phyloP scores from a whole-genome alignment of 1,284 basidiomycete genomes.

The Ceratobasidium sp. region DNA sequence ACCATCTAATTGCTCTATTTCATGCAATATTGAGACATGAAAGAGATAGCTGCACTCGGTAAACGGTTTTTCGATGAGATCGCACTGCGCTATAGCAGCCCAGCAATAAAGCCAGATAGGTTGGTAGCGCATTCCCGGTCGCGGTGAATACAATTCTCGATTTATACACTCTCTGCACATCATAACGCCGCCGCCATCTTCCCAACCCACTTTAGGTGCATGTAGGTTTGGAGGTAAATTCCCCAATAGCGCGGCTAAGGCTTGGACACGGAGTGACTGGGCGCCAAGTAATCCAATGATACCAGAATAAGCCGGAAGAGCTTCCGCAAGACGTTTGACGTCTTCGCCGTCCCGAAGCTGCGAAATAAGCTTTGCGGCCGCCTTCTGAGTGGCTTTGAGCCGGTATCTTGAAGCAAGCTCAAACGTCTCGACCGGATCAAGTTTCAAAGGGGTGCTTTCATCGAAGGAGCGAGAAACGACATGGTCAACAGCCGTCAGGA shows the following conservation, averaged over 20 bases:
- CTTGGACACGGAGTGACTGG: constrained; percentile 4
- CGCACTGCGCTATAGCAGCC: neutral
- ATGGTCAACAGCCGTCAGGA: neutral
- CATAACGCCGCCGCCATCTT: neutral
- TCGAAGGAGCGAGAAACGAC: neutral
- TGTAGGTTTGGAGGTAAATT: too few species aligned
- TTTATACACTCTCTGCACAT: neutral
- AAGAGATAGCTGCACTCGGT: neutral
- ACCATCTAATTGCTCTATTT: neutral
- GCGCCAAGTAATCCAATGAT: constrained; percentile 28
- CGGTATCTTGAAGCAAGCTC: neutral
- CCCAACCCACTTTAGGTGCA: neutral
- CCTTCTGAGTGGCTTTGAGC: neutral
- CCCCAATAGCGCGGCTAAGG: neutral
- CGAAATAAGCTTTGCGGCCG: neutral
- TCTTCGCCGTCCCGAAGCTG: neutral
- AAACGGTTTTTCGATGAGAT: neutral
- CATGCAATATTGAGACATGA: constrained; percentile 1
- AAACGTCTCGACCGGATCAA: constrained; percentile 21
- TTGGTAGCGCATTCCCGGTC: neutral
- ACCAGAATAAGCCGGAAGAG: neutral
- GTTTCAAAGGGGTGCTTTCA: neutral
- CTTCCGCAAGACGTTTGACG: neutral
- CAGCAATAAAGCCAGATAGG: constrained; percentile 5
- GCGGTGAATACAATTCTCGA: too few species aligned